Conservation (phyloP, 108 stramenopile species). For the Pseudonitzschia pungens region DNA sequence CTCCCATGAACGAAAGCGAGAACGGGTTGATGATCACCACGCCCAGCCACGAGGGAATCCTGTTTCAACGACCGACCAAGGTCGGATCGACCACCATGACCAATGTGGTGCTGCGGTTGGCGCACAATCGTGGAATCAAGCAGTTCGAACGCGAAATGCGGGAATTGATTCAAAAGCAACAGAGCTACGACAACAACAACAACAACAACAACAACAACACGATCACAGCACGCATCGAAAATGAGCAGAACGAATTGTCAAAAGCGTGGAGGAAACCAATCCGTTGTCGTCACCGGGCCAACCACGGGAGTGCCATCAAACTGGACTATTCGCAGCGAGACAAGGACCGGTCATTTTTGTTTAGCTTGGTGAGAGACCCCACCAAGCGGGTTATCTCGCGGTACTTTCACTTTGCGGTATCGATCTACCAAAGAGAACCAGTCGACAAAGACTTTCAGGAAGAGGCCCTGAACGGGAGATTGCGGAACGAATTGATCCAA, state of each 20-base stretch:
- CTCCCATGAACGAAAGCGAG: neutral
- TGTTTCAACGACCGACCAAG: conserved; percentile 15
- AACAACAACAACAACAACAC: too few relatives aligned
- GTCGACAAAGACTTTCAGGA: conserved; percentile 32
- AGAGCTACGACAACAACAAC: neutral
- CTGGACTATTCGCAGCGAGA: conserved; percentile 20
- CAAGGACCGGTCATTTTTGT: conserved; percentile 22
- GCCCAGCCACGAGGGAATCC: conserved; percentile 5
- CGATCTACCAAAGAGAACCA: conserved; percentile 18
- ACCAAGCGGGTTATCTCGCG: conserved; percentile 33
- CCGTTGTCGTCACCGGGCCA: neutral
- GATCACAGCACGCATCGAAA: neutral
- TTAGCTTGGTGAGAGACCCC: conserved; percentile 41
- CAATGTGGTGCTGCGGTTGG: neutral
- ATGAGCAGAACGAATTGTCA: neutral
- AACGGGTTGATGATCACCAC: neutral
- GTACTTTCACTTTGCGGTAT: conserved; percentile 44
- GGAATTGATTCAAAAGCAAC: neutral
- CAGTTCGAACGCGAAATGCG: neutral
- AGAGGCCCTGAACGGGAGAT: too few relatives aligned
- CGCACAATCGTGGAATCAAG: conserved; percentile 2
- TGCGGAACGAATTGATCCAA: too few relatives aligned
- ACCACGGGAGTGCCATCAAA: conserved; percentile 2
- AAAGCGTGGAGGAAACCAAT: neutral
- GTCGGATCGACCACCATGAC: conserved; percentile 7